Evolutionary conservation across 805 yeast species (phyloP), one percentile per base, ranked within the genome.

Genomic region (Candida adriatica): DNA sequence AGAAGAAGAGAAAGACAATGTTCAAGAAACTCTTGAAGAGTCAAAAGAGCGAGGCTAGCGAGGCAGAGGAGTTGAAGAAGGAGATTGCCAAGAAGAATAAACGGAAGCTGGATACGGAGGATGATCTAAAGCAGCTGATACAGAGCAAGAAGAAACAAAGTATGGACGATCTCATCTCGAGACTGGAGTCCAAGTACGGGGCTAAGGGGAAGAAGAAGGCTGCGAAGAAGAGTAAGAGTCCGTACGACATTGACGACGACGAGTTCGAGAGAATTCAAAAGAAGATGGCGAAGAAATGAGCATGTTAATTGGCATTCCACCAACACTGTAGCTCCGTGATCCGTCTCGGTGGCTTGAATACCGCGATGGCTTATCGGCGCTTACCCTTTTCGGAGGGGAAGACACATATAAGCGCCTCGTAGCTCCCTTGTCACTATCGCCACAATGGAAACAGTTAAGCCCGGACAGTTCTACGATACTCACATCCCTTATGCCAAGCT

Each of bases 1-100:
- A 61, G 18, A 65, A 68, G 36, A 65, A 71, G 3, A 59, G 82
- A 23, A 56, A 60, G 28, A 54, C 66, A 10, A 61, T 61, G 43
- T 69, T 73, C 23, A 62, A 59, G 43, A 69, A 66, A 43, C 66
- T 72, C 45, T 45, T 62, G 31, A 70, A 73, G 35, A 57, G 62
- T 29, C 61, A 73, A 39, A 76, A 75, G 10, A 75, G 69, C 39
- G 87, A 81, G 45, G 79, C 86, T 2, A 64, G 66, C 38, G 78
- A 79, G 48, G 84, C 83, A 0, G 73, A 68, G 37, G 61, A 59
- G 39, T 49, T 70, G 41, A 64, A 66, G 41, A 51, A 59, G 37
- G 55, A 58, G 41, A 58, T 55, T 51, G 49, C 51, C 50, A 66
- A 45, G 11, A 61, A 48, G 31, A 66, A 45, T 10, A 61, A 48